Evolutionary conservation across 2,329 filamentous ascomycete species (phyloP), one percentile per base, ranked within the genome.

Genomic region (Pseudogymnoascus sp.): DNA sequence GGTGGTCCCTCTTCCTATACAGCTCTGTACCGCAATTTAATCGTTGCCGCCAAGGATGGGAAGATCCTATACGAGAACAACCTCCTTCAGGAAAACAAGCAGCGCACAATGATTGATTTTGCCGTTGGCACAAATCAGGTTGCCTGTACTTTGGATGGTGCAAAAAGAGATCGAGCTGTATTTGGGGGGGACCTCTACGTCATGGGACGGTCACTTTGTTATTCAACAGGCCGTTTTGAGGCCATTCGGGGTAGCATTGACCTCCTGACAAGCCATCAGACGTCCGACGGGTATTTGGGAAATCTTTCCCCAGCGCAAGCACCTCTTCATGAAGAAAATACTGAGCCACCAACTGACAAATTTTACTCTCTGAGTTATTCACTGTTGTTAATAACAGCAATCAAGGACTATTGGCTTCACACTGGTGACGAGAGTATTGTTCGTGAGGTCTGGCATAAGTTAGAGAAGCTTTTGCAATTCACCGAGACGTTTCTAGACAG

Each of bases 281-380:
- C 62, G 1, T 37, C 26, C 19, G 63, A 63, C 10, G 68, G 67
- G 38, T 68, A 69, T 60, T 38, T 69, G 2, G 68, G 68, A 11
- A 69, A 68, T 44, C 40, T 69, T 26, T 64, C 62, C 61, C 68
- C 67, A 7, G 66, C 68, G 5, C 67, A 69, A 56, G 64, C 67
- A 21, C 68, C 64, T 13, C 23, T 65, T 6, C 62, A 67, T 29
- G 60, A 62, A 38, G 65, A 63, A 31, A 11, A 42, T 2, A 38
- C 33, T 2, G 65, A 68, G 26, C 67, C 68, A 35, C 68, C 67
- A 59, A 68, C 67, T 7, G 66, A 67, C 11, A 64, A 64, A 9
- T 69, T 69, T 31, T 69, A 68, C 46, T 68, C 68, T 5, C 63
- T 69, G 15, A 69, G 67, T 40, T 69, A 68, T 40, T 65, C 68